Percentiles rank a stretch among this genome's conserved stretches.
Conservation (phyloP, 75 land plant genomes). For the Sequoiadendron giganteum region DNA sequence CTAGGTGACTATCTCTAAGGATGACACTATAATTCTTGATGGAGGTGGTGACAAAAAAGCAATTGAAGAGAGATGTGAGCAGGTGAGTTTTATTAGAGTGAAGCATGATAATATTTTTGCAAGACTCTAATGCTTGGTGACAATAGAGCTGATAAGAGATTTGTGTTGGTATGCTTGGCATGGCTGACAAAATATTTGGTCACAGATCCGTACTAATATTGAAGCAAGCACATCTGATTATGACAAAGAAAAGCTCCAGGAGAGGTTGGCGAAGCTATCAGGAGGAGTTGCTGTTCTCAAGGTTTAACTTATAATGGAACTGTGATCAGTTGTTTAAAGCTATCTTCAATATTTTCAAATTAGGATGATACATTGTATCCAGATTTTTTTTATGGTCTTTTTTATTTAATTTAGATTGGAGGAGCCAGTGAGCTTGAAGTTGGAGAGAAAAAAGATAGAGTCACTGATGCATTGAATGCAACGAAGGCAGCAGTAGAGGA, state of each 20-base stretch:
- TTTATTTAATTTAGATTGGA: slow-evolving; percentile 61
- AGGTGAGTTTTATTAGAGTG: slow-evolving; percentile 37
- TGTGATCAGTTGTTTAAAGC: background rate
- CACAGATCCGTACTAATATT: slow-evolving; percentile 68
- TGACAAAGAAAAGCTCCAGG: slow-evolving; percentile 90
- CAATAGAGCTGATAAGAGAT: background rate
- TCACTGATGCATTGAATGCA: slow-evolving; percentile 96
- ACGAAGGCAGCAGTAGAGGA: slow-evolving; percentile 98
- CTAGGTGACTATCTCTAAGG: slow-evolving; percentile 76
- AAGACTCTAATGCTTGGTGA: background rate
- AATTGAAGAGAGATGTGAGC: slow-evolving; percentile 76
- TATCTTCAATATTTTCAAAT: background rate
- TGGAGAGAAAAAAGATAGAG: slow-evolving; percentile 93
- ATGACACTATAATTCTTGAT: slow-evolving; percentile 82
- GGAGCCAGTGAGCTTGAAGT: slow-evolving; percentile 99
- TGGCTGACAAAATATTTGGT: background rate
- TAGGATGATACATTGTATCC: background rate
- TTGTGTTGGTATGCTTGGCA: background rate
- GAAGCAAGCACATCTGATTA: slow-evolving; percentile 70
- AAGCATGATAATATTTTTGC: background rate
- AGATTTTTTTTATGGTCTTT: background rate
- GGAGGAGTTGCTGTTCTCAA: slow-evolving; percentile 96
- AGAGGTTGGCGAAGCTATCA: slow-evolving; percentile 80
- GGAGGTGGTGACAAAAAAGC: slow-evolving; percentile 77
- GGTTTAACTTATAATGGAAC: slow-evolving; percentile 33